Conservation (phyloP, 805 yeast genomes). For the Maudiozyma barnettii region DNA sequence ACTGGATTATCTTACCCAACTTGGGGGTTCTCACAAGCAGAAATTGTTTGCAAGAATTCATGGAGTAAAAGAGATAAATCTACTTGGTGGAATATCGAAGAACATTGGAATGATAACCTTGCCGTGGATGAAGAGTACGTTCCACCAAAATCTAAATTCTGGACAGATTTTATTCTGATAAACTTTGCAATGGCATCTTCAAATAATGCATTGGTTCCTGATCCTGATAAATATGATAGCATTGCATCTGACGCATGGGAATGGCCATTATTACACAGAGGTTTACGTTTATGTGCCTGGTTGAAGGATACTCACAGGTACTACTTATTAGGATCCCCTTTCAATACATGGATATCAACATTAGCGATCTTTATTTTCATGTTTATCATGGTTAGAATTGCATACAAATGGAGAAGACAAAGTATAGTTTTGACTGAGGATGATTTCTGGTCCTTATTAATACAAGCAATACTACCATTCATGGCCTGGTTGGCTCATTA, state of each 20-base stretch:
- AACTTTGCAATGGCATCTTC: slow-evolving; percentile 86
- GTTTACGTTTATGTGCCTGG: slow-evolving; percentile 74
- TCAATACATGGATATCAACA: slow-evolving; percentile 68
- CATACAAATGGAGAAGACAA: slow-evolving; percentile 65
- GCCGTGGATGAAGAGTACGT: slow-evolving; percentile 40
- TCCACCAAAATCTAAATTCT: slow-evolving; percentile 64
- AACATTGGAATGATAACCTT: slow-evolving; percentile 49
- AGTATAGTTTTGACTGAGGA: slow-evolving; percentile 34
- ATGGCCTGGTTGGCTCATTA: slow-evolving; percentile 85
- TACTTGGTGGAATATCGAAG: slow-evolving; percentile 84
- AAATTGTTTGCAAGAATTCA: slow-evolving; percentile 72
- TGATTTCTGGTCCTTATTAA: slow-evolving; percentile 34
- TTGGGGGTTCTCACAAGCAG: slow-evolving; percentile 99
- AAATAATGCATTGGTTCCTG: slow-evolving; percentile 74
- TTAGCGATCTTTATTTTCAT: slow-evolving; percentile 46
- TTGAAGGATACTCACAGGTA: slow-evolving; percentile 49
- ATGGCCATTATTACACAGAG: slow-evolving; percentile 75
- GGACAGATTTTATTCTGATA: slow-evolving; percentile 65
- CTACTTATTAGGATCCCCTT: slow-evolving; percentile 67
- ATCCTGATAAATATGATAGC: slow-evolving; percentile 61
- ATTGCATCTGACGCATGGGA: slow-evolving; percentile 74
- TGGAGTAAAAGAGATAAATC: slow-evolving; percentile 65
- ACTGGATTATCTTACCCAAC: slow-evolving; percentile 75
- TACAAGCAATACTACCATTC: slow-evolving; percentile 77
- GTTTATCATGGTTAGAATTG: slow-evolving; percentile 32